phyloP scores from a whole-genome alignment of 1,139 yeast species.

The Diutina ranongensis region DNA sequence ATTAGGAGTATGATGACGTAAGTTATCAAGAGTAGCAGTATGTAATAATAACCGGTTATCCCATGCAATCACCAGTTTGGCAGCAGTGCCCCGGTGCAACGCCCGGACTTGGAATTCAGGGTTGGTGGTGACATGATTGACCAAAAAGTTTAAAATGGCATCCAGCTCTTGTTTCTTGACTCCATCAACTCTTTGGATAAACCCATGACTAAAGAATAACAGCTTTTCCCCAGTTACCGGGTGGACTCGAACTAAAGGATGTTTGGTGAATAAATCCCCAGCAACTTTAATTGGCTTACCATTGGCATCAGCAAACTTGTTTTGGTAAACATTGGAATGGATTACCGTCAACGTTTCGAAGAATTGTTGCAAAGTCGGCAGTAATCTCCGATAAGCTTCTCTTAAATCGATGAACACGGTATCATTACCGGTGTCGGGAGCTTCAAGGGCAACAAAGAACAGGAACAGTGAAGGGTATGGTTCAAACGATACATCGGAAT shows the following conservation, averaged over 20 bases:
- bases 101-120: constrained; percentile 6
- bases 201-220: constrained; percentile 1
- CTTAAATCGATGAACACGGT: constrained; percentile 3
- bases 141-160: constrained; percentile 4
- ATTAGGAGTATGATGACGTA: neutral
- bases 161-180: constrained; percentile 1
- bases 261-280: neutral
- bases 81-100: neutral
- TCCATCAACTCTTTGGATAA: neutral
- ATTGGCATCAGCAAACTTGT: neutral
- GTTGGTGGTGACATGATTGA: neutral
- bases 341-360: constrained; percentile 1
- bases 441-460: constrained; percentile 3
- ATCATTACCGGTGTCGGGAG: constrained; percentile 4
- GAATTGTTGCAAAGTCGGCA: neutral
- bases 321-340: constrained; percentile 5
- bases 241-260: constrained; percentile 5
- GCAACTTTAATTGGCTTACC: constrained; percentile 4
- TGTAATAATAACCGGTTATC: constrained; percentile 4
- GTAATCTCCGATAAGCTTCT: constrained; percentile 5
- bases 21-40: constrained; percentile 2
- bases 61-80: constrained; percentile 3
- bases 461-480: neutral
- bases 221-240: constrained; percentile 6
- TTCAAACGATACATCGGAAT: constrained; percentile 2